Evolutionary conservation across 169 alveolate species (phyloP), one percentile per base, ranked within the genome.

Genomic region (Plasmodium ovale): DNA sequence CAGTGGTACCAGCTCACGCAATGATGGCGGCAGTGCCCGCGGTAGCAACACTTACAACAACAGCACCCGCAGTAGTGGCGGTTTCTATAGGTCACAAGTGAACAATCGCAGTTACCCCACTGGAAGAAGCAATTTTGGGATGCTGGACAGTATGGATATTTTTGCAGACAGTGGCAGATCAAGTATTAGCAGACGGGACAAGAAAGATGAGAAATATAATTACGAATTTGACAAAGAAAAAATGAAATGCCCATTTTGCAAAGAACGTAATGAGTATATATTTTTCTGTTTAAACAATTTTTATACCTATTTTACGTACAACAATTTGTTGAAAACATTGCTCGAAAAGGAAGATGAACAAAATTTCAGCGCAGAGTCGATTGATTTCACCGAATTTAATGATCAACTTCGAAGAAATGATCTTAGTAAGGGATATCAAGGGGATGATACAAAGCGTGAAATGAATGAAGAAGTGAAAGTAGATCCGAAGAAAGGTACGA

Each of bases 191-290:
- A 54, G 70, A 21, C 49, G 29, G 23, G 58, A 68, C 35, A 37
- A 21, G 67, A 53, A 82, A 59, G 84, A 82, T 19, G 84, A 82
- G 27, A 68, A 65, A 67, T 82, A 37, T 82, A 67, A 68, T 27
- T 64, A 67, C 27, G 91, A 56, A 37, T 39, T 69, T 56, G 91
- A 85, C 39, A 85, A 56, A 60, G 47, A 49, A 3, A 56, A 60
- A 44, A 70, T 85, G 74, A 85, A 85, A 54, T 85, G 91, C 39
- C 91, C 91, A 2, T 85, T 85, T 39, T 85, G 91, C 69, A 85
- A 85, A 85, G 91, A 85, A 64, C 59, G 39, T 23, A 85, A 85
- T 69, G 91, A 71, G 51, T 85, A 85, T 71, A 85, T 85, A 27
- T 85, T 85, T 58, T 31, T 85, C 54, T 67, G 91, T 69, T 58